Conservation (phyloP, 73 alveolate species). For the Paramecium sonneborni region DNA sequence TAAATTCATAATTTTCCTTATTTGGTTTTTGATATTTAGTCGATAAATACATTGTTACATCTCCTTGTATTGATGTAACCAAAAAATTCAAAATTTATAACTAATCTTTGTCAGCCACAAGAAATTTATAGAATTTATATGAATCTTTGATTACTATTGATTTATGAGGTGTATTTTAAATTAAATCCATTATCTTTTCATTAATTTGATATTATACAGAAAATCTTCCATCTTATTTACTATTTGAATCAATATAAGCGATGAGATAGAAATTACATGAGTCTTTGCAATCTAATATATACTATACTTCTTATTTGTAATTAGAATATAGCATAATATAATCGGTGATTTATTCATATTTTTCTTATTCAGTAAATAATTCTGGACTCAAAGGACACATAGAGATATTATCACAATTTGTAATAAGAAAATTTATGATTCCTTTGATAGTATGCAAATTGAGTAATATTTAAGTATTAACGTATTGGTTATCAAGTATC, state of each 20-base stretch:
- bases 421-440: background rate
- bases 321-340: background rate
- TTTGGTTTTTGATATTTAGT: background rate
- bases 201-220: background rate
- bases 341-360: background rate
- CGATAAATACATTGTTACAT: background rate
- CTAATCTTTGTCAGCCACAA: background rate
- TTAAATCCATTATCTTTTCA: background rate
- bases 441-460: background rate
- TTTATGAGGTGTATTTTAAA: slow-evolving; percentile 8
- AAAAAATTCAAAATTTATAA: background rate
- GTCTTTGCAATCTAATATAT: background rate
- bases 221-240: background rate
- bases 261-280: background rate
- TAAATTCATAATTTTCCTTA: background rate
- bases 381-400: background rate
- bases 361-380: background rate
- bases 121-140: background rate
- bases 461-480: background rate
- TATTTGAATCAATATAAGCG: background rate
- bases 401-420: background rate
- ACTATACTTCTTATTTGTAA: background rate
- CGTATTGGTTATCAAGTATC: background rate
- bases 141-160: background rate
- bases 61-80: slow-evolving; percentile 4